Evolutionary conservation across 2,329 filamentous ascomycete genomes (phyloP).

Genomic region (Ambrosiella cleistominuta): DNA sequence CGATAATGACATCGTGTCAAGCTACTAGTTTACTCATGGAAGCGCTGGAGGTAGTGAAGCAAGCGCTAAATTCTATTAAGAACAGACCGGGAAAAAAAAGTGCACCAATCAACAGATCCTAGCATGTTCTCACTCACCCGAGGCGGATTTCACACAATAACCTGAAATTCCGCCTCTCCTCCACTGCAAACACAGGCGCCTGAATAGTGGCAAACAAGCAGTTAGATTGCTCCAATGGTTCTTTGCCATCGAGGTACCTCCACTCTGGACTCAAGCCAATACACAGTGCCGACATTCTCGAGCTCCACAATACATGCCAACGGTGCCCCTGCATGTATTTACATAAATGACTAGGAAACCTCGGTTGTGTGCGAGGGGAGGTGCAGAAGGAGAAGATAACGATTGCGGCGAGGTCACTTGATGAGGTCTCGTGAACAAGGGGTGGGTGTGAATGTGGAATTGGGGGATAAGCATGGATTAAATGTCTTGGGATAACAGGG

Average conservation of each 20-base stretch:
- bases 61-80: neutral
- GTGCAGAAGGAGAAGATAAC: neutral
- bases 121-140: neutral
- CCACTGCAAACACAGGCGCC: neutral
- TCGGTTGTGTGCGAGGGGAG: neutral
- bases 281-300: neutral
- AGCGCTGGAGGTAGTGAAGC: neutral
- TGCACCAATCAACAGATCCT: too few relatives aligned
- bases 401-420: neutral
- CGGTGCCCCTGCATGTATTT: neutral
- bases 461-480: neutral
- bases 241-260: neutral
- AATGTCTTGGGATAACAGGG: neutral
- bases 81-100: neutral
- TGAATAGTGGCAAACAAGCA: too few relatives aligned
- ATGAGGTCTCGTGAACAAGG: neutral
- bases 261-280: neutral
- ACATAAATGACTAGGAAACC: neutral
- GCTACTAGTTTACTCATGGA: too few relatives aligned
- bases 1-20: too few relatives aligned
- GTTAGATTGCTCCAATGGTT: neutral
- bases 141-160: neutral
- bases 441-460: neutral
- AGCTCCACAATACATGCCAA: neutral
- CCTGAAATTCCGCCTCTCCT: neutral